A percentile compares a stretch with the other conserved stretches of the same genome.
phyloP scores from a whole-genome alignment of 176 grass and related monocot species.

The Avena eriantha region DNA sequence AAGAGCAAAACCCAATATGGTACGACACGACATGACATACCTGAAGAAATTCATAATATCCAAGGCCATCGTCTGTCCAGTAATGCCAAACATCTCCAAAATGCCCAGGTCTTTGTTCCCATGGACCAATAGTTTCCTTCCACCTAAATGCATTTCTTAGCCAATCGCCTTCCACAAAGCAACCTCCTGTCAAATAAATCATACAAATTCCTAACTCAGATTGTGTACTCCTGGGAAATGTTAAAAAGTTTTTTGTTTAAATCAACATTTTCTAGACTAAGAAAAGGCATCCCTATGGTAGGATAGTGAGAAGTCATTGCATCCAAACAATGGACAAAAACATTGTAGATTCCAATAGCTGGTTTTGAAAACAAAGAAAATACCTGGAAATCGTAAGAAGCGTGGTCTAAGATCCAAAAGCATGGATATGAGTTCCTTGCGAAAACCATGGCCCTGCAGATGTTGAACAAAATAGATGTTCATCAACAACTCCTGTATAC shows the following conservation, averaged over 20 bases:
- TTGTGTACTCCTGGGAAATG: background rate
- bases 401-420: slow-evolving; percentile 72
- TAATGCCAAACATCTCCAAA: slow-evolving; percentile 86
- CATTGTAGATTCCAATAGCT: background rate
- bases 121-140: slow-evolving; percentile 70
- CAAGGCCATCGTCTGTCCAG: slow-evolving; percentile 85
- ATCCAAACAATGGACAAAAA: slow-evolving; percentile 16
- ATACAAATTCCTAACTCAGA: background rate
- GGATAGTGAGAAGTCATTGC: background rate
- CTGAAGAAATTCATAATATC: slow-evolving; percentile 84
- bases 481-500: background rate
- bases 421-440: slow-evolving; percentile 72
- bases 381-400: slow-evolving; percentile 84
- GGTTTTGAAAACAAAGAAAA: slow-evolving; percentile 13
- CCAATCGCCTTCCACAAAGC: slow-evolving; percentile 77
- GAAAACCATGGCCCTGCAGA: slow-evolving; percentile 73
- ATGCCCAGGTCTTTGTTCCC: slow-evolving; percentile 81
- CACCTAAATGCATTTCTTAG: slow-evolving; percentile 86
- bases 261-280: background rate
- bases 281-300: background rate
- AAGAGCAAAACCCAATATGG: background rate
- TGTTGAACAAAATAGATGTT: background rate
- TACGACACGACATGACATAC: slow-evolving; percentile 30
- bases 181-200: slow-evolving; percentile 57
- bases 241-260: background rate